These are phyloP conservation scores for Dimocarpus longan DNA, from an alignment of 345 rosid genomes.

Conservation along the genomic window DNA sequence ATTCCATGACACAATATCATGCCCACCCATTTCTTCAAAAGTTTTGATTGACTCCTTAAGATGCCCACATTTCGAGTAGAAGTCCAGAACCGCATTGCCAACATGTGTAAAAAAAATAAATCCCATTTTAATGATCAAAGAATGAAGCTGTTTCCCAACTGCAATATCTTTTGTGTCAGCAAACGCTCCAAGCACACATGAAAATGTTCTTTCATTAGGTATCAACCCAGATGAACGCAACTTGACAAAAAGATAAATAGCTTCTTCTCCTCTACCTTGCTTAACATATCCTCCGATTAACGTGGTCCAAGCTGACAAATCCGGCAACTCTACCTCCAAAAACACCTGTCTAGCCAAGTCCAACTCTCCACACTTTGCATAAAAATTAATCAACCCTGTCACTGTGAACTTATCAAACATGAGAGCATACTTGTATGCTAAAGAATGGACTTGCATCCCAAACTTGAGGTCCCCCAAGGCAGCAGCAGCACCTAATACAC, in stretches of 20 bases:
- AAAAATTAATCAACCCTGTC: constrained; percentile 32
- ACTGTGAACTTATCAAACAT: constrained; percentile 33
- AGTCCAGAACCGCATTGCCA: constrained; percentile 34
- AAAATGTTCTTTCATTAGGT: constrained; percentile 34
- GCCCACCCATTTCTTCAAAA: constrained; percentile 33
- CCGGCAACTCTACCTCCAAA: constrained; percentile 21
- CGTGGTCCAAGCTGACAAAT: constrained; percentile 33
- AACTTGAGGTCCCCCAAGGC: constrained; percentile 28
- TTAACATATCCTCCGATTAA: constrained; percentile 39
- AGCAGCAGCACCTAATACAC: constrained; percentile 32
- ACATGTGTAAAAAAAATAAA: constrained; percentile 24
- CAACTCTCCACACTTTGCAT: constrained; percentile 34
- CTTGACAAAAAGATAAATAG: constrained; percentile 32
- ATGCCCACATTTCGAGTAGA: constrained; percentile 37
- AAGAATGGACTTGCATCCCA: constrained; percentile 41
- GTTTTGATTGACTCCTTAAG: constrained; percentile 25
- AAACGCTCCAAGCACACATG: constrained; percentile 37
- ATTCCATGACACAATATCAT: constrained; percentile 43
- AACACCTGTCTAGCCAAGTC: constrained; percentile 28
- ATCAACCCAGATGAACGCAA: constrained; percentile 26
- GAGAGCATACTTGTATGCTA: constrained; percentile 29
- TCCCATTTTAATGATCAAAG: constrained; percentile 40
- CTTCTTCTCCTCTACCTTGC: constrained; percentile 32
- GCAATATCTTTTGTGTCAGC: constrained; percentile 24
- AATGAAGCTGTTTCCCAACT: constrained; percentile 35